Conservation (phyloP, 2,329 filamentous ascomycete species). For the Penicillium psychrosexuale region DNA sequence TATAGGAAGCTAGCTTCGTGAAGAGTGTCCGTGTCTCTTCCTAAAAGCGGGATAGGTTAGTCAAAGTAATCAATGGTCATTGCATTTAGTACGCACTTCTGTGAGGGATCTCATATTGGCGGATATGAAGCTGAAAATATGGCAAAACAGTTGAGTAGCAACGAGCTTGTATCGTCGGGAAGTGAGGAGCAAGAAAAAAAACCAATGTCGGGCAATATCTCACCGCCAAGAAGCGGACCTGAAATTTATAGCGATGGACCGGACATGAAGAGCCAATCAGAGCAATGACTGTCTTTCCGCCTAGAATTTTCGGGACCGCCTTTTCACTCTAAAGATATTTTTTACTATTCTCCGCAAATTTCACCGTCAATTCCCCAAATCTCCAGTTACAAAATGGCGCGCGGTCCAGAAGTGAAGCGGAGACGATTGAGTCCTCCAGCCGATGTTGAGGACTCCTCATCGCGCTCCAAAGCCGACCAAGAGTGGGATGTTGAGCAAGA, state of each 20-base stretch:
- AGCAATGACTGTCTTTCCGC: background rate
- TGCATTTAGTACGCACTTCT: constrained; percentile 69
- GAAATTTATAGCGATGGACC: constrained; percentile 13
- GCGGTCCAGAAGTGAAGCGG: constrained; percentile 48
- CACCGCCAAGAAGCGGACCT: constrained; percentile 5
- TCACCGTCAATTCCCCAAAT: constrained; percentile 2
- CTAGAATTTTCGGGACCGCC: constrained; percentile 8
- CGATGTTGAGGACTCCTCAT: constrained; percentile 32
- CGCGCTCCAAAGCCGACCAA: constrained; percentile 50
- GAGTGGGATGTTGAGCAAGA: constrained; percentile 90
- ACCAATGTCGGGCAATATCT: constrained; percentile 5
- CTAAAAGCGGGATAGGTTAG: background rate
- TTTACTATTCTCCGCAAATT: constrained; percentile 11
- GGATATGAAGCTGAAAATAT: constrained; percentile 1
- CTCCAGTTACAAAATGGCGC: constrained; percentile 41
- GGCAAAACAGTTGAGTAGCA: background rate
- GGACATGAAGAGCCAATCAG: constrained; percentile 10
- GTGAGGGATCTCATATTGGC: constrained; percentile 7
- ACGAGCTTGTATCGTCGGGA: constrained; percentile 6
- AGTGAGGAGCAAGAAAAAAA: constrained; percentile 8
- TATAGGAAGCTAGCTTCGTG: constrained; percentile 91
- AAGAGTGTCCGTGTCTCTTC: constrained; percentile 67
- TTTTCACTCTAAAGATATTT: constrained; percentile 7
- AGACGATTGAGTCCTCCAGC: constrained; percentile 50
- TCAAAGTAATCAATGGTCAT: constrained; percentile 47